These are phyloP conservation scores for Dactylellina drechsleri DNA, from an alignment of 2,329 filamentous ascomycete species.

Conservation along the genomic window DNA sequence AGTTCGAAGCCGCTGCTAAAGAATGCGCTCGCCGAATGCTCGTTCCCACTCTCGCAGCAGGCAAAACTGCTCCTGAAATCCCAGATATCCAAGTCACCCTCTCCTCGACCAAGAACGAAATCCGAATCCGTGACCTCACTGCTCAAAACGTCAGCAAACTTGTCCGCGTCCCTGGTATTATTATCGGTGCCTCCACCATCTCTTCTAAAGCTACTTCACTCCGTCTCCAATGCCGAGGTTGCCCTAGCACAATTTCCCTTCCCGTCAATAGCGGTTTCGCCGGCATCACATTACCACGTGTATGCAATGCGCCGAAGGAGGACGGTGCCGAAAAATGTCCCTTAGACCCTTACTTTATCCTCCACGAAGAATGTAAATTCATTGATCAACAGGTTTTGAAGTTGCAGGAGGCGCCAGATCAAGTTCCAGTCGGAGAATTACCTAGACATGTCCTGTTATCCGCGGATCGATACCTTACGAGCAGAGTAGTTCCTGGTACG, in stretches of 20 bases:
- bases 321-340: slow-evolving; percentile 78
- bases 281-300: slow-evolving; percentile 82
- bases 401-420: slow-evolving; percentile 94
- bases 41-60: slow-evolving; percentile 74
- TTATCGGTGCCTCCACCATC: slow-evolving; percentile 95
- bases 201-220: slow-evolving; percentile 93
- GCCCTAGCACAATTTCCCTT: slow-evolving; percentile 76
- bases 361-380: slow-evolving; percentile 92
- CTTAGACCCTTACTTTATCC: slow-evolving; percentile 92
- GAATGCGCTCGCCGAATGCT: slow-evolving; percentile 94
- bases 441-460: slow-evolving; percentile 94
- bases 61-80: slow-evolving; percentile 80
- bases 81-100: slow-evolving; percentile 95
- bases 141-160: slow-evolving; percentile 91
- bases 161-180: slow-evolving; percentile 96
- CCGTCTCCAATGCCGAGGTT: slow-evolving; percentile 87
- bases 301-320: slow-evolving; percentile 73
- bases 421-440: slow-evolving; percentile 95
- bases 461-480: slow-evolving; percentile 94
- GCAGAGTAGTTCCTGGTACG: slow-evolving; percentile 92
- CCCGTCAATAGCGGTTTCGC: slow-evolving; percentile 85
- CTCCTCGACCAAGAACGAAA: slow-evolving; percentile 88
- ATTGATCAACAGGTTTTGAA: slow-evolving; percentile 99
- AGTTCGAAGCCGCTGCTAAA: slow-evolving; percentile 92
- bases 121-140: slow-evolving; percentile 92